A percentile compares a stretch with the other conserved stretches of the same genome.
phyloP scores from a whole-genome alignment of 148 eudicot species.

The Rhododendron kiyosumense region DNA sequence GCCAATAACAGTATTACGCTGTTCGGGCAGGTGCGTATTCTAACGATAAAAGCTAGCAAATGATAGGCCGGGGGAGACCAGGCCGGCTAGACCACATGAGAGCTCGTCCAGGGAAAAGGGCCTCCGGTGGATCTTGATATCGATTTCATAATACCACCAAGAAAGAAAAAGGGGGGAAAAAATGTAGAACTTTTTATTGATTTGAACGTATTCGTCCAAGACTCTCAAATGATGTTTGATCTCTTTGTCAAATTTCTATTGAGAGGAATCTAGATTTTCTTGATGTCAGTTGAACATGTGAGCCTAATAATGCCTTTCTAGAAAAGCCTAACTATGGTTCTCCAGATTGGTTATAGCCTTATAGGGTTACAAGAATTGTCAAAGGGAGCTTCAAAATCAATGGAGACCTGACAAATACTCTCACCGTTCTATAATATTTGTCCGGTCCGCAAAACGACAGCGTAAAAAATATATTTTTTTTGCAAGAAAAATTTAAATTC shows the following conservation, averaged over 20 bases:
- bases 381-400: neutral
- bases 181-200: no score
- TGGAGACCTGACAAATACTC: neutral
- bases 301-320: neutral
- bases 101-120: neutral
- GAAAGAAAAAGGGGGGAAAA: no score
- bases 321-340: neutral
- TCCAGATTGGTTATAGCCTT: neutral
- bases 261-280: neutral
- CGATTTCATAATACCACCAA: no score
- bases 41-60: no score
- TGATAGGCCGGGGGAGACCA: no score
- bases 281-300: neutral
- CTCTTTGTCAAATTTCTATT: neutral
- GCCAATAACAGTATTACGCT: no score
- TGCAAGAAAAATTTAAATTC: no score
- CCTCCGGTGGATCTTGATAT: no score
- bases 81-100: neutral
- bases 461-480: no score
- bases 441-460: no score
- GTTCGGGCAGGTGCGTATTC: no score
- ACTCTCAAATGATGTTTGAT: neutral
- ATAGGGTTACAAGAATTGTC: neutral
- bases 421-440: no score
- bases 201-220: neutral